Base-by-base conservation (phyloP, 352 stramenopile species). In the Pythium pyrilobum region DNA sequence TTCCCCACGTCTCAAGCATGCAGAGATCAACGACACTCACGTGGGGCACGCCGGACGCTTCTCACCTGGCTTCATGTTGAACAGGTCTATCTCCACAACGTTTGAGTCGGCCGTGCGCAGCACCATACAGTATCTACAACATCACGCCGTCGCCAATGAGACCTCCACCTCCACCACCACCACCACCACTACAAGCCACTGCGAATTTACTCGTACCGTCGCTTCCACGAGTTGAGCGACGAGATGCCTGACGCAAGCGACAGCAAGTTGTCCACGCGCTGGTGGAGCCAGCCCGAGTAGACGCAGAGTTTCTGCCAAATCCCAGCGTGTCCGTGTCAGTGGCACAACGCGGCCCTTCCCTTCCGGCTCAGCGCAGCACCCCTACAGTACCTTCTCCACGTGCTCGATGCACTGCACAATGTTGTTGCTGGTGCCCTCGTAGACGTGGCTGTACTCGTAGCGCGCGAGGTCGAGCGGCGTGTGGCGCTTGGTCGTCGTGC, bases 201-300 rank as follows among this genome's bases (percentile, higher is more conserved):
- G n/a, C n/a, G n/a, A n/a, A n/a, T n/a, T n/a, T n/a, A n/a, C n/a
- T 20, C 43, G 9, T 31, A 94, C 84, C 81, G 69, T 44, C 80
- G 77, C 61, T 88, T 92, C 84, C 84, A 95, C 47, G 81, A 90
- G 39, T 90, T 79, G 25, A 95, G 62, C 36, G 72, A 63, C n/a
- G 78, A 74, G 13, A 92, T 59, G 0, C 81, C 80, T 3, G 81
- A 89, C 6, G 79, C 74, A 54, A 88, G 69, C 8, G 84, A 95
- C 27, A 92, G 56, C 42, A 92, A 58, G 42, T 90, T 95, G 56
- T 95, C 84, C 4, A 80, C 63, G 53, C 82, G 77, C 64, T 89
- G 74, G 64, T 92, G 81, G 10, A 95, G 49, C 84, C 84, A 95
- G 0, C 80, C 81, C 12, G 80, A 86, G 69, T 89, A 88, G 9